Conservation (phyloP, 805 yeast genomes). For the Metschnikowia peoriensis region DNA sequence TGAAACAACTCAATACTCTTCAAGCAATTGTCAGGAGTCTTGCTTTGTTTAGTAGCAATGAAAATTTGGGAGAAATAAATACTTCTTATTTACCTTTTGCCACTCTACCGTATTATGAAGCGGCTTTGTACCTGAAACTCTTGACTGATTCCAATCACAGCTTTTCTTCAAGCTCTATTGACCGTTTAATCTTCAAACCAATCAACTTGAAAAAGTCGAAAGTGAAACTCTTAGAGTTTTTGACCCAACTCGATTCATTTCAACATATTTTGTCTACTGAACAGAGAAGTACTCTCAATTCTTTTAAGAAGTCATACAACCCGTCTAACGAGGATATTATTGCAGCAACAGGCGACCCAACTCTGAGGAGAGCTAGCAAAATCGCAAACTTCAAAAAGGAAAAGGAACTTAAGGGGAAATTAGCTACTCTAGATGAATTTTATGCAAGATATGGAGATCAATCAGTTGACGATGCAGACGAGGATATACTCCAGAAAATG, state of each 20-base stretch:
- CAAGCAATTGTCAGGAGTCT: constrained; percentile 44
- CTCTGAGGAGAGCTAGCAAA: constrained; percentile 61
- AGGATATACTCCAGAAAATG: constrained; percentile 25
- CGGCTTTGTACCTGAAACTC: constrained; percentile 20
- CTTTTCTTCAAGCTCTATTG: constrained; percentile 2
- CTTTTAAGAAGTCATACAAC: constrained; percentile 36
- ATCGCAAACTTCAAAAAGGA: constrained; percentile 65
- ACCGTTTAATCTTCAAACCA: constrained; percentile 17
- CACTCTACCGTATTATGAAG: constrained; percentile 59
- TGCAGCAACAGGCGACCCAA: constrained; percentile 31
- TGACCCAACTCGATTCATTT: constrained; percentile 17
- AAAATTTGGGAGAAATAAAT: constrained; percentile 63
- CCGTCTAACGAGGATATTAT: constrained; percentile 42
- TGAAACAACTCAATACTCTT: constrained; percentile 46
- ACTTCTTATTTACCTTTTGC: constrained; percentile 63
- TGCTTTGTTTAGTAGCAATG: constrained; percentile 70
- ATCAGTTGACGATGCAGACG: constrained; percentile 14
- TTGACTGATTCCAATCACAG: constrained; percentile 16
- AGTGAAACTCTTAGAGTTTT: constrained; percentile 38
- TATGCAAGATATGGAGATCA: constrained; percentile 13
- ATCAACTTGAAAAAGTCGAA: constrained; percentile 34
- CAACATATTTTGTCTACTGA: constrained; percentile 32
- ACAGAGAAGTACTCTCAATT: constrained; percentile 39
- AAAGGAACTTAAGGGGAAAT: constrained; percentile 47
- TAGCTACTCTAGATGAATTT: constrained; percentile 38